Evolutionary conservation across 225 moss, liverwort and hornwort genomes (phyloP).

Genomic region (Takakia lepidozioides): DNA sequence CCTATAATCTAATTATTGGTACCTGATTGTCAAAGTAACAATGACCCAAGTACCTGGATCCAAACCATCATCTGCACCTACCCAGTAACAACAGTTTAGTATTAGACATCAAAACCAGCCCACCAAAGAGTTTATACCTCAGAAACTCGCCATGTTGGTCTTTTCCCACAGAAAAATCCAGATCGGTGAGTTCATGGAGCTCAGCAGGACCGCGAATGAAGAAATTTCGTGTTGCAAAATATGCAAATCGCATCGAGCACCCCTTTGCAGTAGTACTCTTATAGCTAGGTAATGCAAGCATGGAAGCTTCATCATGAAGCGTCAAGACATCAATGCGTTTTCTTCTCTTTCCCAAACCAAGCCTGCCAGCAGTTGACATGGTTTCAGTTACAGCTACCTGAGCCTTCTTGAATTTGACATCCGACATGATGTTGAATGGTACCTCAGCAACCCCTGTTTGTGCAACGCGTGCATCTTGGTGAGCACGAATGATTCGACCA

Average conservation of each 20-base stretch:
- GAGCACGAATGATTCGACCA: constrained; percentile 62
- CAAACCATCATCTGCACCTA: too few species aligned
- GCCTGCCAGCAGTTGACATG: constrained; percentile 52
- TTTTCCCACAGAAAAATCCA: constrained; percentile 49
- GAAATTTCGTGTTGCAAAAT: constrained; percentile 58
- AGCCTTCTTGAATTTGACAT: constrained; percentile 52
- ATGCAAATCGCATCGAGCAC: constrained; percentile 64
- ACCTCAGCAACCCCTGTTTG: constrained; percentile 58
- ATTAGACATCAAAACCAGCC: too few species aligned
- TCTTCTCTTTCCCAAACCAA: constrained; percentile 56
- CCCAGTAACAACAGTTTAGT: too few species aligned
- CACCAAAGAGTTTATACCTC: too few species aligned
- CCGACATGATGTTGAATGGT: constrained; percentile 59
- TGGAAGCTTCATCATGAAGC: constrained; percentile 59
- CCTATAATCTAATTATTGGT: too few species aligned
- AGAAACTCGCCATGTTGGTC: constrained; percentile 57
- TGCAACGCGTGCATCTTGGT: constrained; percentile 52
- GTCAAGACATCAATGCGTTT: constrained; percentile 59
- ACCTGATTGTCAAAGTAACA: too few species aligned
- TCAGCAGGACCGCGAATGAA: constrained; percentile 62
- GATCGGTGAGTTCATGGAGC: constrained; percentile 54
- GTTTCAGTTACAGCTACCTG: constrained; percentile 52
- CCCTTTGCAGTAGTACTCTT: constrained; percentile 53
- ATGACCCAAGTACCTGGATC: too few species aligned
- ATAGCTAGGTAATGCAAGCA: constrained; percentile 55